These are phyloP conservation scores for Fomitopsis pulvina DNA, from an alignment of 768 basidiomycete genomes.

Conservation along the genomic window DNA sequence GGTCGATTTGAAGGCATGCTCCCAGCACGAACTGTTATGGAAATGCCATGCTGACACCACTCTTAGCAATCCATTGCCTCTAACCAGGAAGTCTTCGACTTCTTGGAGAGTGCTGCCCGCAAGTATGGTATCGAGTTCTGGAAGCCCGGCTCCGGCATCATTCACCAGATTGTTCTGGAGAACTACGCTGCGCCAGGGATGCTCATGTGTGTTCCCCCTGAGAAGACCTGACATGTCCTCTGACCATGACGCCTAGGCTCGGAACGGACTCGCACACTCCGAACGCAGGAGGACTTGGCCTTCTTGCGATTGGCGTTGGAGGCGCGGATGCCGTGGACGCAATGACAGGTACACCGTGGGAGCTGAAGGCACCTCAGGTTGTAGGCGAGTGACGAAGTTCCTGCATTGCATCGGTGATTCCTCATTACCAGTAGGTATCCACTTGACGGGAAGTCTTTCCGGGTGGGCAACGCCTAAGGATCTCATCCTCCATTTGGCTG, in stretches of 20 bases:
- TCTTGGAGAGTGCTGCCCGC: conserved; percentile 83
- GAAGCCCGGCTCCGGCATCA: conserved; percentile 90
- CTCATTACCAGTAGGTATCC: conserved; percentile 51
- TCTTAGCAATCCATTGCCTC: conserved; percentile 71
- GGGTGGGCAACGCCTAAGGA: conserved; percentile 98
- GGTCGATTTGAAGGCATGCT: conserved; percentile 68
- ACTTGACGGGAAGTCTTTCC: conserved; percentile 77
- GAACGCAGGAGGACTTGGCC: conserved; percentile 93
- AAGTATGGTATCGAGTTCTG: conserved; percentile 98
- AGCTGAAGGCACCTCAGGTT: conserved; percentile 85
- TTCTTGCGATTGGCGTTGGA: conserved; percentile 98
- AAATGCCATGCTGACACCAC: not conserved
- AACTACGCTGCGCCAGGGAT: conserved; percentile 96
- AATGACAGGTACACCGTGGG: conserved; percentile 98
- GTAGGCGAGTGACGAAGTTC: conserved; percentile 47
- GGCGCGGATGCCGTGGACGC: conserved; percentile 98
- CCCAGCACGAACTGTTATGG: not conserved
- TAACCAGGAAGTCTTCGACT: conserved; percentile 97
- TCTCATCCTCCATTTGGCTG: conserved; percentile 89
- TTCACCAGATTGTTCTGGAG: conserved; percentile 97
- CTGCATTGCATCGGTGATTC: not conserved
- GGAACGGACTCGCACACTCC: conserved; percentile 91
- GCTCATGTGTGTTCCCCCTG: conserved; percentile 57
- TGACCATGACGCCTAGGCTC: not conserved
- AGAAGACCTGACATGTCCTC: not conserved